phyloP scores from a whole-genome alignment of 345 rosid species.

The Salix koriyanagi region DNA sequence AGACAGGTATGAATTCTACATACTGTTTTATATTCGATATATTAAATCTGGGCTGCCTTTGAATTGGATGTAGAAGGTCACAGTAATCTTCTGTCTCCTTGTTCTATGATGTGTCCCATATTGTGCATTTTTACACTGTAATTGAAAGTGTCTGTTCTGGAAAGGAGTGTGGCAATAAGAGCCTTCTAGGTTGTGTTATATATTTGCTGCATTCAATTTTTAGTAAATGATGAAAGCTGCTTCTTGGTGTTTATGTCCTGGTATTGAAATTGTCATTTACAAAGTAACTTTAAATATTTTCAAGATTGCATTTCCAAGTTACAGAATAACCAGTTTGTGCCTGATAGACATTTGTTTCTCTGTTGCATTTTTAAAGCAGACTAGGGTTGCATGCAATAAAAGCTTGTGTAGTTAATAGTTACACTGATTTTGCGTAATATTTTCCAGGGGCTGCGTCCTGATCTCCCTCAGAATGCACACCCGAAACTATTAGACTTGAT shows the following conservation, averaged over 20 bases:
- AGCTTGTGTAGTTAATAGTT: background rate
- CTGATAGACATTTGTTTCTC: background rate
- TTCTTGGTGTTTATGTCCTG: background rate
- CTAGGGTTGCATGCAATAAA: background rate
- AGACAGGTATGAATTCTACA: conserved; percentile 44
- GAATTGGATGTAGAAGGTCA: background rate
- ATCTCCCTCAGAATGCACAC: conserved; percentile 46
- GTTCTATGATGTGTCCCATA: background rate
- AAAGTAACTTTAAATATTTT: background rate
- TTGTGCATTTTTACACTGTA: background rate
- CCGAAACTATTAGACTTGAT: conserved; percentile 52
- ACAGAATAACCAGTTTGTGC: background rate
- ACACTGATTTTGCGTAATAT: background rate
- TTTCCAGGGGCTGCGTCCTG: conserved; percentile 64
- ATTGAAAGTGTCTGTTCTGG: background rate
- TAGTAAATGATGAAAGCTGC: background rate
- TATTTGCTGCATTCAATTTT: background rate
- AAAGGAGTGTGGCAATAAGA: background rate
- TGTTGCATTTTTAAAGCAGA: background rate
- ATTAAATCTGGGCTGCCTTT: background rate
- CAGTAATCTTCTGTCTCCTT: background rate
- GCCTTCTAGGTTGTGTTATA: background rate
- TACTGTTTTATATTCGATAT: background rate
- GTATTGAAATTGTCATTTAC: background rate
- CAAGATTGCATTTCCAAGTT: no score